A percentile compares a stretch with the other conserved stretches of the same genome.
Evolutionary conservation across 352 stramenopile species (phyloP).

Genomic region (Thalassiosira exigua): DNA sequence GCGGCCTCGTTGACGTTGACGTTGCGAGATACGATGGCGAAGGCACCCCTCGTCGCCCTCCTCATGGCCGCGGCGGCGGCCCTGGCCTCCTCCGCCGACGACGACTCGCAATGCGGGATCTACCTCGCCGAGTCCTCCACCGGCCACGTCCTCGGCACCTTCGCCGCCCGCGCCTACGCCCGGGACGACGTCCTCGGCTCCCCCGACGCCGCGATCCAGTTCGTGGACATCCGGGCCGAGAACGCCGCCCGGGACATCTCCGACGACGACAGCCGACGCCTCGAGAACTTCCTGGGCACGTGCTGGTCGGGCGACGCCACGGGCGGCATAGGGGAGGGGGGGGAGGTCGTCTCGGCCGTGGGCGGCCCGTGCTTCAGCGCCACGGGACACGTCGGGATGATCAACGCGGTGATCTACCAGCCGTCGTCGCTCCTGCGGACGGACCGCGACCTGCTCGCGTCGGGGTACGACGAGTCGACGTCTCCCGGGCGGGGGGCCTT

Average conservation of each 20-base stretch:
- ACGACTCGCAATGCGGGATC: conserved; percentile 42
- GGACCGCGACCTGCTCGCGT: conserved; percentile 44
- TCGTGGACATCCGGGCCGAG: conserved; percentile 48
- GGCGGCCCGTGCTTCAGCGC: conserved; percentile 53
- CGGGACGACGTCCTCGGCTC: conserved; percentile 50
- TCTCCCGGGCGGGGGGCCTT: conserved; percentile 65
- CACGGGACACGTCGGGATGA: conserved; percentile 54
- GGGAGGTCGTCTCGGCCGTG: conserved; percentile 53
- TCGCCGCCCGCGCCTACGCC: too few species aligned
- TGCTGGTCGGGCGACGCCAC: conserved; percentile 55
- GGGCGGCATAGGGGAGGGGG: conserved; percentile 35
- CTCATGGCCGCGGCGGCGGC: conserved; percentile 15
- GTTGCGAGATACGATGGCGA: background rate
- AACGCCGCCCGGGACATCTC: conserved; percentile 17
- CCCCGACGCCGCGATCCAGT: conserved; percentile 48
- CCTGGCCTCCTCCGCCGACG: conserved; percentile 11
- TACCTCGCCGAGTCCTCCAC: conserved; percentile 59
- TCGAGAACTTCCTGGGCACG: conserved; percentile 45
- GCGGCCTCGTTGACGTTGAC: too few species aligned
- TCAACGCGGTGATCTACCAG: conserved; percentile 61
- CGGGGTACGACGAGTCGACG: conserved; percentile 54
- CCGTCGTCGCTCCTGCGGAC: conserved; percentile 49
- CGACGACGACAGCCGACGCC: conserved; percentile 6
- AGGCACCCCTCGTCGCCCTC: conserved; percentile 10
- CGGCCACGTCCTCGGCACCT: conserved; percentile 40